Evolutionary conservation across 1,284 basidiomycete species (phyloP), one percentile per base, ranked within the genome.

Genomic region (Boletus semigastroideus): DNA sequence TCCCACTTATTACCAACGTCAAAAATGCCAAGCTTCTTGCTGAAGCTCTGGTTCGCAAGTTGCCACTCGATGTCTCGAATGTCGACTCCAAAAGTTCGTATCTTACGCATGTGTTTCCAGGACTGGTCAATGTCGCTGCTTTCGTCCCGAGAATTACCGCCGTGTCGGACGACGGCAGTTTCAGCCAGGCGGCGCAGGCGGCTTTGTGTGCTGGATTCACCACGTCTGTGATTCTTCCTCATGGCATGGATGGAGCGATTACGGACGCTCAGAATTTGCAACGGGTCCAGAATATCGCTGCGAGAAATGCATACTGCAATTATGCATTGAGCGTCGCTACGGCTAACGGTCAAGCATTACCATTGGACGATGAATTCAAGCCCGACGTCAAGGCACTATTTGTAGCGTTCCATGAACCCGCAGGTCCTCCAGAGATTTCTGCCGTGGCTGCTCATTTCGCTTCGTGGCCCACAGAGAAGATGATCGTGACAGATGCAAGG

Each of bases 21-120:
- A 99, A 99, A 79, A 95, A 94, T 68, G 97, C 97, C 57, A 99
- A 99, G 74, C 81, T 99, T 65, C 84, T 99, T 46, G 90, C 94
- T 37, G 95, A 99, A 72, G 97, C 96, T 3, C 82, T 99, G 53
- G 90, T 98, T 54, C 86, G 94, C 60, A 92, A 85, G 71, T 69
- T 88, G 22, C 88, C 94, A 16, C 81, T 99, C 47, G 89, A 96
- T 51, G 91, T 99, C 38, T 90, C 92, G 7, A 87, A 80, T 52
- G 82, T 98, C 59, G 97, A 99, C 71, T 93, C 86, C 76, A 98
- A 99, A 83, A 94, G 91, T 46, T 95, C 94, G 27, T 93, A 96
- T 71, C 80, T 83, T 49, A 95, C 93, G 1, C 86, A 94, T 69
- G 87, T 83, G 13, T 92, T 99, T 81, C 95, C 96, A 14, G 96